Base-by-base conservation (phyloP, 192 early-diverging fungal species). In the Podila epicladia region DNA sequence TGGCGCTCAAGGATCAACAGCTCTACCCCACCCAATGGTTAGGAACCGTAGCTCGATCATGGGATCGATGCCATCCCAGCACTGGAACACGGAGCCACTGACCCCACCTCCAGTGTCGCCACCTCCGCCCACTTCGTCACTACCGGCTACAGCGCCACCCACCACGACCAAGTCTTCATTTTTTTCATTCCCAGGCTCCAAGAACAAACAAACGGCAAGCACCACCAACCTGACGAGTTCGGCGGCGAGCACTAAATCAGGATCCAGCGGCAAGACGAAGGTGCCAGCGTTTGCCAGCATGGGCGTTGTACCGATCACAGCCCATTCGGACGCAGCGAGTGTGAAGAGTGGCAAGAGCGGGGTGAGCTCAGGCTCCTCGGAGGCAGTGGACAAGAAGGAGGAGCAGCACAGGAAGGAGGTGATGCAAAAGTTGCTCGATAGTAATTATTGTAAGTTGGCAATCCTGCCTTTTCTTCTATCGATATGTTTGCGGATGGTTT, bases 61-160 rank as follows among this genome's bases (percentile, higher is more conserved):
- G 58, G 76, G 76, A 28, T 12, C 76, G 3, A 67, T 72, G 49
- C 70, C 65, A 0, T 61, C 69, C 35, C 70, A 71, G 37, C 70
- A 79, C 50, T 79, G 76, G 76, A 79, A 79, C 31, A 79, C 76
- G 8, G 76, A 79, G 31, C 76, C 76, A 1, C 28, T 79, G 53
- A 79, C 76, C 12, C 76, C 76, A 20, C 76, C 76, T 8, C 76
- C 76, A 35, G 76, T 49, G 6, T 79, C 76, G 6, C 76, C 76
- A 37, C 76, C 76, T 49, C 76, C 75, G 20, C 26, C 69, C 5
- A 65, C 69, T 24, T 33, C 55, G 2, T 20, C n/a, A 3, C 68
- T 50, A 32, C 51, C 73, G n/a, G 41, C 68, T 26, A 19, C 68
- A 19, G 48, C 69, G 15, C 68, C 4, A 8, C 19, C 59, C 17